A percentile compares a stretch with the other conserved stretches of the same genome.
These are phyloP conservation scores for Trichophyton mentagrophytes DNA, from an alignment of 2,329 filamentous ascomycete species.

Conservation along the genomic window DNA sequence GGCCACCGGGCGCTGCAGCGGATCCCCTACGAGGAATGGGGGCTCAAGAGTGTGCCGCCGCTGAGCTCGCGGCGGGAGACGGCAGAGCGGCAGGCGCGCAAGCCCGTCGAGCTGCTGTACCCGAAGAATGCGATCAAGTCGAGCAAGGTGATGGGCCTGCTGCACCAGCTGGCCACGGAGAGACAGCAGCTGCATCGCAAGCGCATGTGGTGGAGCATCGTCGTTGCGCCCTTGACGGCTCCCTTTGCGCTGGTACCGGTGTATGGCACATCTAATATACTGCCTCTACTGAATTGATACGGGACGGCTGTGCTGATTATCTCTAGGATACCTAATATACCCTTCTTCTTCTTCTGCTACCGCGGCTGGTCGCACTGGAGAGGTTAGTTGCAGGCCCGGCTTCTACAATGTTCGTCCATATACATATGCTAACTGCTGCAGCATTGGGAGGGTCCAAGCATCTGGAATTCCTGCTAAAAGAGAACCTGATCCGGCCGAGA, in stretches of 20 bases:
- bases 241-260: conserved; percentile 76
- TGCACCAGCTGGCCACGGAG: conserved; percentile 63
- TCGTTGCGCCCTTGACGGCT: conserved; percentile 68
- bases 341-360: conserved; percentile 92
- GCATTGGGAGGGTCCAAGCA: conserved; percentile 76
- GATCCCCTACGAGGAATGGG: conserved; percentile 97
- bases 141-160: conserved; percentile 50
- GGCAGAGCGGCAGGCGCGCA: conserved; percentile 49
- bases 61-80: conserved; percentile 54
- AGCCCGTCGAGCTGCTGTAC: conserved; percentile 55
- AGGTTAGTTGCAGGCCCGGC: conserved; percentile 25
- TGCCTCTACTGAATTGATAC: not conserved
- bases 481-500: conserved; percentile 53
- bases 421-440: conserved; percentile 11
- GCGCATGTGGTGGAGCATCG: conserved; percentile 66
- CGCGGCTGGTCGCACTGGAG: conserved; percentile 83
- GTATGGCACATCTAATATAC: conserved; percentile 40
- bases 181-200: conserved; percentile 63
- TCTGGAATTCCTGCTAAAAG: conserved; percentile 64
- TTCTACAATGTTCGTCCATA: not conserved
- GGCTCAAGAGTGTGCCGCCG: conserved; percentile 83
- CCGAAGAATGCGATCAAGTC: conserved; percentile 57
- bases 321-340: conserved; percentile 71
- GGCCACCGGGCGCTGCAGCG: conserved; percentile 75
- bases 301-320: not conserved